Percentiles rank a stretch among this genome's conserved stretches.
Conservation (phyloP, 1,284 basidiomycete species). For the Malassezia sympodialis region DNA sequence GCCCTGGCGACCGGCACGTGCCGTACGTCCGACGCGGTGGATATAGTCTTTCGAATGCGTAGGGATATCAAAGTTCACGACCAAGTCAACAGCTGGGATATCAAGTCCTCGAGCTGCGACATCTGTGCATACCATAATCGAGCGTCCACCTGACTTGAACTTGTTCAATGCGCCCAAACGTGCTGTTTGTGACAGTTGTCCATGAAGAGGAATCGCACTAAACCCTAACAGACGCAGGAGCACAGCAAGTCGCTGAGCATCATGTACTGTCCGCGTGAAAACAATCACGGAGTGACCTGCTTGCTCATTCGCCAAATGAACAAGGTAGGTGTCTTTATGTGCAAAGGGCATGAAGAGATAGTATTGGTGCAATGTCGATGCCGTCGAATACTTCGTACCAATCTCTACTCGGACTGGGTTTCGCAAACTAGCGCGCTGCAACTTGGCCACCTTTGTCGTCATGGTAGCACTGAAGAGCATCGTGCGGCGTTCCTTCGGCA, state of each 20-base stretch:
- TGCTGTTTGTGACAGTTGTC: conserved; percentile 85
- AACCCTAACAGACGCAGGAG: conserved; percentile 84
- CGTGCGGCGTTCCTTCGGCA: conserved; percentile 87
- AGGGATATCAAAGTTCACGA: conserved; percentile 97
- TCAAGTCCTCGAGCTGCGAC: conserved; percentile 87
- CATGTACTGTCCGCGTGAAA: conserved; percentile 90
- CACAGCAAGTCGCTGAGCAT: conserved; percentile 79
- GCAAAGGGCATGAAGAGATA: conserved; percentile 87
- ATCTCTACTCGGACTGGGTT: conserved; percentile 93
- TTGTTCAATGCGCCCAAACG: conserved; percentile 88
- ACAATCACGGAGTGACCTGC: conserved; percentile 89
- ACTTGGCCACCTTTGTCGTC: conserved; percentile 95
- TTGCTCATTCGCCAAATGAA: conserved; percentile 79
- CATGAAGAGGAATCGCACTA: conserved; percentile 88
- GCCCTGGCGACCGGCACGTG: conserved; percentile 86
- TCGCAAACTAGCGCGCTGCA: conserved; percentile 86
- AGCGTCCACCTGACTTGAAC: conserved; percentile 89
- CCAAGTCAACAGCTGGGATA: conserved; percentile 88
- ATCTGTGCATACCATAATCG: conserved; percentile 87
- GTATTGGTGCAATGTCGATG: conserved; percentile 86
- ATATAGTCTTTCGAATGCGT: conserved; percentile 99
- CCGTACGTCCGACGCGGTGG: conserved; percentile 92
- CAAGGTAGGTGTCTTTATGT: conserved; percentile 83
- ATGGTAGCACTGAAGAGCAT: conserved; percentile 99
- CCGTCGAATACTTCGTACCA: conserved; percentile 88